phyloP scores from a whole-genome alignment of 1,139 yeast species.

The Geotrichum siamense region DNA sequence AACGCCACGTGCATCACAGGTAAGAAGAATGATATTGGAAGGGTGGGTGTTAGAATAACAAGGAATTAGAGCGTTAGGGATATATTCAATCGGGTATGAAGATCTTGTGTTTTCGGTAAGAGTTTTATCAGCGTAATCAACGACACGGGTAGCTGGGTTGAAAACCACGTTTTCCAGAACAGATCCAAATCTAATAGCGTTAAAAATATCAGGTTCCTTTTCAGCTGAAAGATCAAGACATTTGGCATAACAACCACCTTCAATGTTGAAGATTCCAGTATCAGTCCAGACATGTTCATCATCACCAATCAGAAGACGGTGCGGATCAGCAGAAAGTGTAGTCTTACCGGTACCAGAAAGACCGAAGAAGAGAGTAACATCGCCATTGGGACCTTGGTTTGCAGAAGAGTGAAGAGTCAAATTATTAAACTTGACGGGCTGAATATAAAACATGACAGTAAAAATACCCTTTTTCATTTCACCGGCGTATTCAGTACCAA shows the following conservation, averaged over 20 bases:
- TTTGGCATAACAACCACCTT: conserved; percentile 99
- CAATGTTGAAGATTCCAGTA: conserved; percentile 96
- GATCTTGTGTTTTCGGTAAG: conserved; percentile 95
- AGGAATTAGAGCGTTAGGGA: conserved; percentile 94
- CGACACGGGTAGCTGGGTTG: conserved; percentile 69
- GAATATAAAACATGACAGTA: conserved; percentile 97
- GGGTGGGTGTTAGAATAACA: conserved; percentile 89
- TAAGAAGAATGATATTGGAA: conserved; percentile 80
- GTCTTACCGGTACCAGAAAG: too few relatives aligned
- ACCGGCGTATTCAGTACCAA: conserved; percentile 98
- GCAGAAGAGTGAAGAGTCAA: conserved; percentile 93
- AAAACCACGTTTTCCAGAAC: conserved; percentile 90
- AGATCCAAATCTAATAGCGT: conserved; percentile 90
- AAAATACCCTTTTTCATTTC: conserved; percentile 99
- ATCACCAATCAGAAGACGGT: conserved; percentile 91
- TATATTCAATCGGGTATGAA: conserved; percentile 96
- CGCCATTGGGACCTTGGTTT: conserved; percentile 77
- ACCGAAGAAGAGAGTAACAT: conserved; percentile 92
- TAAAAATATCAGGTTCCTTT: conserved; percentile 96
- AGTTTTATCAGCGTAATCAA: conserved; percentile 73
- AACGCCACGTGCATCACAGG: conserved; percentile 98
- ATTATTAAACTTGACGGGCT: conserved; percentile 91
- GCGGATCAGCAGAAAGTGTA: conserved; percentile 92
- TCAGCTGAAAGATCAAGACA: conserved; percentile 85
- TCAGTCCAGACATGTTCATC: conserved; percentile 99